A percentile compares a stretch with the other conserved stretches of the same genome.
Conservation (phyloP, 352 stramenopile genomes). For the Phytopythium sindhum region DNA sequence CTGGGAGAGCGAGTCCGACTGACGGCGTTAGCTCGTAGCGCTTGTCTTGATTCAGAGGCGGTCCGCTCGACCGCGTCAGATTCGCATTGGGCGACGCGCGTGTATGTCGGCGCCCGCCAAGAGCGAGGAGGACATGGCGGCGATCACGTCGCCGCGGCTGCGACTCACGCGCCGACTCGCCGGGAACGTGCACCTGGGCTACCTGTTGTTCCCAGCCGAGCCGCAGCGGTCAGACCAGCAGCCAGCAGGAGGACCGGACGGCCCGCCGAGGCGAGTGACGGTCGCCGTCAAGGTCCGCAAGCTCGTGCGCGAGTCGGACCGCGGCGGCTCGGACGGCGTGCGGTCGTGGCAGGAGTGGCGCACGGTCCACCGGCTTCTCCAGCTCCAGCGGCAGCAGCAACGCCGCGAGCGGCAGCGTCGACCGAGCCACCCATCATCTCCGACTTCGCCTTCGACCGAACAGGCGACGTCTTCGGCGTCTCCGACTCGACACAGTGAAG, state of each 20-base stretch:
- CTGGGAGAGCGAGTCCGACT: not conserved
- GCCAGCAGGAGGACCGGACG: constrained; percentile 2
- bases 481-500: not conserved
- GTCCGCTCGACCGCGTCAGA: not conserved
- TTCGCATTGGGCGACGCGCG: not conserved
- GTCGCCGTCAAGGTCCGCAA: constrained; percentile 34
- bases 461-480: not conserved
- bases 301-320: constrained; percentile 30
- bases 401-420: not conserved
- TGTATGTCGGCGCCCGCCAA: constrained; percentile 6
- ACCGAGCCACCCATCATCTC: constrained; percentile 8
- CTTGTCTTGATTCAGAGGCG: not conserved
- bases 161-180: constrained; percentile 24
- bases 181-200: constrained; percentile 27
- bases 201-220: constrained; percentile 17
- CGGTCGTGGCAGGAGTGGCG: constrained; percentile 39
- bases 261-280: not conserved
- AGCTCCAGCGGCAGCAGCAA: constrained; percentile 14
- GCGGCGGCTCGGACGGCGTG: constrained; percentile 25
- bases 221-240: constrained; percentile 7
- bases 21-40: not conserved
- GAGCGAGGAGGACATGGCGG: constrained; percentile 1
- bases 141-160: constrained; percentile 13
- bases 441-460: not conserved
- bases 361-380: constrained; percentile 26